Evolutionary conservation across 2,329 filamentous ascomycete species (phyloP).

Genomic region (Ascochyta viciae-villosae): DNA sequence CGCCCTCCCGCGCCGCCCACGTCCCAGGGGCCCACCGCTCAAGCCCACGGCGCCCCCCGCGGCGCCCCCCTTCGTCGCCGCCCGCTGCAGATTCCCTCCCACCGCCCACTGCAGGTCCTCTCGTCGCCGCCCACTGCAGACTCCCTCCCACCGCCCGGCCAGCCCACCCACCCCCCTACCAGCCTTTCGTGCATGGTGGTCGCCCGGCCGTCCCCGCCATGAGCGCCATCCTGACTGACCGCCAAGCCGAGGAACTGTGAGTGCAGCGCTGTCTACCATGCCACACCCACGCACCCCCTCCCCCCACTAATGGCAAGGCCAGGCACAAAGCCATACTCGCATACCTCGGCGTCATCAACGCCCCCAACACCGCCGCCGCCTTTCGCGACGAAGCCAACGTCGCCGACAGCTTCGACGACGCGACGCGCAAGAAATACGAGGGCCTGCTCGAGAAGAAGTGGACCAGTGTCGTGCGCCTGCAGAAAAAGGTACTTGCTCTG

Average conservation of each 20-base stretch:
- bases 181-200: constrained; percentile 41
- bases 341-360: constrained; percentile 78
- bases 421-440: constrained; percentile 92
- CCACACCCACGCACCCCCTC: constrained; percentile 3
- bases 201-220: constrained; percentile 57
- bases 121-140: too few relatives aligned
- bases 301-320: constrained; percentile 27
- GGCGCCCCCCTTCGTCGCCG: too few relatives aligned
- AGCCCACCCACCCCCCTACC: constrained; percentile 3
- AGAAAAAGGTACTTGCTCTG: constrained; percentile 77
- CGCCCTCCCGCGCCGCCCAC: constrained; percentile 25
- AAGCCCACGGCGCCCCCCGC: too few relatives aligned
- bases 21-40: too few relatives aligned
- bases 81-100: too few relatives aligned
- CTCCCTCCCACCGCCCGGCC: background rate
- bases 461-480: constrained; percentile 92
- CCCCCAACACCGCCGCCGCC: constrained; percentile 72
- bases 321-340: constrained; percentile 95
- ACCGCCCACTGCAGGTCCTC: too few relatives aligned
- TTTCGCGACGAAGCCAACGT: constrained; percentile 80
- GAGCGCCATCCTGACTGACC: constrained; percentile 76
- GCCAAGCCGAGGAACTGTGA: constrained; percentile 89
- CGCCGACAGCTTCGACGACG: constrained; percentile 75
- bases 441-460: constrained; percentile 96
- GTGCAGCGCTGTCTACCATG: constrained; percentile 45